A percentile compares a stretch with the other conserved stretches of the same genome.
Evolutionary conservation across 2,329 filamentous ascomycete species (phyloP).

Genomic region (Fusarium buharicum): DNA sequence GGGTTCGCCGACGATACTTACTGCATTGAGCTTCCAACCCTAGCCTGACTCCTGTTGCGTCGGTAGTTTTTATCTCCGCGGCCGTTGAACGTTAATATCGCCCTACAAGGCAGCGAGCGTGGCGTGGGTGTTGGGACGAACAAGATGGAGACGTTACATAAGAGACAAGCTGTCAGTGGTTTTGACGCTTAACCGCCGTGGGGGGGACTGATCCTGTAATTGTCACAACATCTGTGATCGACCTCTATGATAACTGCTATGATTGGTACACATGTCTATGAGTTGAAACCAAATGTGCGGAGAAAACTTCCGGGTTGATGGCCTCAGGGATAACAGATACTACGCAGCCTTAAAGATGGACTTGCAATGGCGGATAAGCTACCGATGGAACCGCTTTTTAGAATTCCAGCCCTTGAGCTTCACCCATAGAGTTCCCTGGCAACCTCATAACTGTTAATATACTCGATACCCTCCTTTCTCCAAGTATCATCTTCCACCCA

Average conservation of each 20-base stretch:
- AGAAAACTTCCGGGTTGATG: background rate
- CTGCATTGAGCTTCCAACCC: background rate
- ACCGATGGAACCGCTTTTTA: too few species aligned
- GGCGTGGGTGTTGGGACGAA: background rate
- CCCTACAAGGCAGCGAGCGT: slow-evolving; percentile 2
- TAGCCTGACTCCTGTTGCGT: background rate
- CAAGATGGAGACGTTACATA: background rate
- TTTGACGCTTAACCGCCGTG: background rate
- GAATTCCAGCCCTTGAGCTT: too few species aligned
- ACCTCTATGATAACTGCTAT: background rate
- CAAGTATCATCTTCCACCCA: slow-evolving; percentile 60
- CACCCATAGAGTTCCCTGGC: slow-evolving; percentile 40
- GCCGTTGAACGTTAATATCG: background rate
- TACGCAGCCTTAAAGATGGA: background rate
- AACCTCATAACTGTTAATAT: slow-evolving; percentile 41
- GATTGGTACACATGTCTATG: background rate
- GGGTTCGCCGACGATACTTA: slow-evolving; percentile 8
- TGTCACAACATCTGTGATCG: background rate
- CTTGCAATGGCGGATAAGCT: too few species aligned
- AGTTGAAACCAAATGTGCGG: background rate
- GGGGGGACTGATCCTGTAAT: background rate
- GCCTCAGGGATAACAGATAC: too few species aligned
- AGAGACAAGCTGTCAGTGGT: background rate
- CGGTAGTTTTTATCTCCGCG: background rate
- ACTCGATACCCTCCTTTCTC: slow-evolving; percentile 57